Base-by-base conservation (phyloP, 331 rosid species). In the Acacia concinna region DNA sequence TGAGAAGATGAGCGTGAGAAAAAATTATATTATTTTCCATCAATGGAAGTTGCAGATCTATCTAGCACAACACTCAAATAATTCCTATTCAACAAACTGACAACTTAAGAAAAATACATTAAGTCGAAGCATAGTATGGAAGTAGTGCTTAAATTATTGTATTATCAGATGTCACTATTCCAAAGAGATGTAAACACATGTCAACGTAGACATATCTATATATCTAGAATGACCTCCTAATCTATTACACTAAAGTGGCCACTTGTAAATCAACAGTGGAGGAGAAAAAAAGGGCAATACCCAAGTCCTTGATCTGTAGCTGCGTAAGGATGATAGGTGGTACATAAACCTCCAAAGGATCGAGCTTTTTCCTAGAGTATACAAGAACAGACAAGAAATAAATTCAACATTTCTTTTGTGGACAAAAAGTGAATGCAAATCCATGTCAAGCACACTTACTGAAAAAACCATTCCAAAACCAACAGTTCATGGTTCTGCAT, bases 291-390 rank as follows among this genome's bases (percentile, higher is more conserved):
- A 71, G 35, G 82, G 72, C 67, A 68, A 74, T 90, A 93, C 98
- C 98, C 70, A 93, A 86, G 83, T 95, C 99, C 88, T 85, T 82
- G 87, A 95, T 81, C 85, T 93, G 99, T 11, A 91, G 89, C 89
- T 89, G 84, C 78, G 94, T 90, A 78, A 93, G 85, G 77, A 95
- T 91, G 81, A 89, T 90, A 79, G 94, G 92, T 10, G 98, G 95
- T 54, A 90, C 91, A 82, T 95, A 93, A 71, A 82, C 83, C 85
- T 91, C 99, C 70, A 95, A 89, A 68, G 98, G 97, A 51, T 93
- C 96, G 64, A 95, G 96, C 87, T 86, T 95, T 79, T 91, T 95
- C 86, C 96, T 87, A 81, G 43, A 72, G 73, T 67, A 73, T 41
- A 70, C 56, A 20, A 40, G 15, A 51, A 28, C 77, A 30, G 60